Conservation (phyloP, 2,329 filamentous ascomycete genomes). For the Phaeophleospora eucalypticola region DNA sequence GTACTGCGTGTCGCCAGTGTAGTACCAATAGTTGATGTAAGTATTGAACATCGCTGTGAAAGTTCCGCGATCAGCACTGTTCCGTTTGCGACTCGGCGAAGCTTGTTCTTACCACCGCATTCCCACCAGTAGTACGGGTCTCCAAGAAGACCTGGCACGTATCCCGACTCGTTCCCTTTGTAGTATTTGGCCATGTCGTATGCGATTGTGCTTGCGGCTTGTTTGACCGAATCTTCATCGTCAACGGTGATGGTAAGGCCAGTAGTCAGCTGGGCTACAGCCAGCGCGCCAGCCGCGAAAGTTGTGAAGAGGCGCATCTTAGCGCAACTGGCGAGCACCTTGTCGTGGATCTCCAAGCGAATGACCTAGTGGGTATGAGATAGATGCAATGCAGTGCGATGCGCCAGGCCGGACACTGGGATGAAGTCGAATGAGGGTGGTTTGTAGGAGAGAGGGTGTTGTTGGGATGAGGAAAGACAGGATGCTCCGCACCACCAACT, state of each 20-base stretch:
- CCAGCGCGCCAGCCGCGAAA: conserved; percentile 11
- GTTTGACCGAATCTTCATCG: conserved; percentile 39
- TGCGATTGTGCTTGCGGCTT: conserved; percentile 39
- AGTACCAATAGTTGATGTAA: conserved; percentile 65
- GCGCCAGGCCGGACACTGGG: not conserved
- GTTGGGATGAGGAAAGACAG: not conserved
- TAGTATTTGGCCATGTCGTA: conserved; percentile 52
- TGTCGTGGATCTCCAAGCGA: not conserved
- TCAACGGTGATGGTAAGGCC: conserved; percentile 19
- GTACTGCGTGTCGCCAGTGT: conserved; percentile 61
- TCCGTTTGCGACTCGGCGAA: conserved; percentile 64
- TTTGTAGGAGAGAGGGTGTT: not conserved
- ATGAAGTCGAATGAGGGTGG: not conserved
- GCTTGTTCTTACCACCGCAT: conserved; percentile 32
- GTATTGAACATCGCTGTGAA: conserved; percentile 55
- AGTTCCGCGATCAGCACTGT: conserved; percentile 5
- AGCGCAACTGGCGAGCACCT: not conserved
- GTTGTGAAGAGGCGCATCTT: conserved; percentile 10
- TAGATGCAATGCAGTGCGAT: not conserved
- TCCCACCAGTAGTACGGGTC: conserved; percentile 72
- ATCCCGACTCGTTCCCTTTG: conserved; percentile 47
- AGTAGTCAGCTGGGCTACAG: conserved; percentile 7
- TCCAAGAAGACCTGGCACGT: conserved; percentile 53
- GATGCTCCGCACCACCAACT: not conserved
- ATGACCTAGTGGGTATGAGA: not conserved